Percentiles rank a stretch among this genome's conserved stretches.
phyloP scores from a whole-genome alignment of 2,329 filamentous ascomycete genomes.

The Penicillium sp. region DNA sequence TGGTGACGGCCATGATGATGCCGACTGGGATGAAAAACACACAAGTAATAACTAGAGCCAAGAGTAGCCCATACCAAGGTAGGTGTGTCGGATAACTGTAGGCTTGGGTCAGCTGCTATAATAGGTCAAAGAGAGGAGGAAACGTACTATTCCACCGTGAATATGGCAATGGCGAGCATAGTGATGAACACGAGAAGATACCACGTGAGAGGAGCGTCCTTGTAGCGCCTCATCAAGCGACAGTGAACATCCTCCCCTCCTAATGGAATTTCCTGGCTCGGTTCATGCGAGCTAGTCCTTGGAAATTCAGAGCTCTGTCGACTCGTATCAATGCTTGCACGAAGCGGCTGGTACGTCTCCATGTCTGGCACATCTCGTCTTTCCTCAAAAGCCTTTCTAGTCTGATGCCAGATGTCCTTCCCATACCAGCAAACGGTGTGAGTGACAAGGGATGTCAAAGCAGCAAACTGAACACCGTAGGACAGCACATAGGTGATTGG shows the following conservation, averaged over 20 bases:
- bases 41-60: slow-evolving; percentile 73
- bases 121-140: neutral
- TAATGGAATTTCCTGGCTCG: slow-evolving; percentile 46
- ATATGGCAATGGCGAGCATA: slow-evolving; percentile 77
- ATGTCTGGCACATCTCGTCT: slow-evolving; percentile 51
- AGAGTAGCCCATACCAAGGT: slow-evolving; percentile 80
- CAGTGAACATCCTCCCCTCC: slow-evolving; percentile 78
- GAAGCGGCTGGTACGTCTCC: slow-evolving; percentile 54
- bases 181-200: slow-evolving; percentile 71
- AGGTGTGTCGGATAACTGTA: slow-evolving; percentile 73
- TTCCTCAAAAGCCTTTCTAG: slow-evolving; percentile 66
- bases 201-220: slow-evolving; percentile 78
- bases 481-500: slow-evolving; percentile 85
- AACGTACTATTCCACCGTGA: slow-evolving; percentile 77
- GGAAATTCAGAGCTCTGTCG: slow-evolving; percentile 13
- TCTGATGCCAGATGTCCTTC: slow-evolving; percentile 74
- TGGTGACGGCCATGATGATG: slow-evolving; percentile 90
- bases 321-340: slow-evolving; percentile 4
- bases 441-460: slow-evolving; percentile 72
- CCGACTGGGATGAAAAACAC: slow-evolving; percentile 86
- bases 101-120: slow-evolving; percentile 15
- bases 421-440: slow-evolving; percentile 85
- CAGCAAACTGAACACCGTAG: slow-evolving; percentile 83
- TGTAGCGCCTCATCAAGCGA: slow-evolving; percentile 76
- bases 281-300: slow-evolving; percentile 24